Conservation (phyloP, 306 rosid genomes). For the Prosopis cineraria region DNA sequence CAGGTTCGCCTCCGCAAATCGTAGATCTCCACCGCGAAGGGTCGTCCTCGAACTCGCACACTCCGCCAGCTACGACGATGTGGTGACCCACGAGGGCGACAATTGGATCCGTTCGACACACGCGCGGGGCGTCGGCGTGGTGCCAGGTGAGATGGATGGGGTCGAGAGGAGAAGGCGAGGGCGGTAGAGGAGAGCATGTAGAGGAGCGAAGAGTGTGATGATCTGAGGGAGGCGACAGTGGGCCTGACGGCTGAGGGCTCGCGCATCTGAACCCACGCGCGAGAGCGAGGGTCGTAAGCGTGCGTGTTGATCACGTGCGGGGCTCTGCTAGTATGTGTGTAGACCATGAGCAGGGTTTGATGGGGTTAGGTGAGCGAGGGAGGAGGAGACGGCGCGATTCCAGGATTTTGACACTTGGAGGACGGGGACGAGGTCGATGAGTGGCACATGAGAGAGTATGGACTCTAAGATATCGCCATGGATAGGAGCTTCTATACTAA, state of each 20-base stretch:
- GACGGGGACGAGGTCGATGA: slow-evolving; percentile 53
- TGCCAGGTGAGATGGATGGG: slow-evolving; percentile 63
- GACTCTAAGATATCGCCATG: slow-evolving; percentile 68
- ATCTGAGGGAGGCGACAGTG: slow-evolving; percentile 49
- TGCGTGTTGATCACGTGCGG: slow-evolving; percentile 47
- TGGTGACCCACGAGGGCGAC: slow-evolving; percentile 47
- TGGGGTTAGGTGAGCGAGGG: slow-evolving; percentile 48
- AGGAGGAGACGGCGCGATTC: slow-evolving; percentile 61
- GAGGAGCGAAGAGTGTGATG: slow-evolving; percentile 68
- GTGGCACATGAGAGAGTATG: slow-evolving; percentile 62
- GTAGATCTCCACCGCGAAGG: slow-evolving; percentile 71
- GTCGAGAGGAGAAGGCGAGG: slow-evolving; percentile 63
- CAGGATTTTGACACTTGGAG: slow-evolving; percentile 62
- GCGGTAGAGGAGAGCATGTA: slow-evolving; percentile 56
- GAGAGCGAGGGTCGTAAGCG: slow-evolving; percentile 81
- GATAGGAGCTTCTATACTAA: slow-evolving; percentile 45
- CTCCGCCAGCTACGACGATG: slow-evolving; percentile 59
- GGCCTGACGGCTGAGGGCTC: slow-evolving; percentile 34
- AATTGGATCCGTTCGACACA: slow-evolving; percentile 67
- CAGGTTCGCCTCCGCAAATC: slow-evolving; percentile 41
- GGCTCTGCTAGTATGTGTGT: slow-evolving; percentile 41
- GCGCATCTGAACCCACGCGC: slow-evolving; percentile 53
- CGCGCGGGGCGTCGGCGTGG: slow-evolving; percentile 42
- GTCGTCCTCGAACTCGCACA: slow-evolving; percentile 59
- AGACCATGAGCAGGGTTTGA: slow-evolving; percentile 72